Evolutionary conservation across 257 asterid species (phyloP).

Genomic region (Coffea canephora): DNA sequence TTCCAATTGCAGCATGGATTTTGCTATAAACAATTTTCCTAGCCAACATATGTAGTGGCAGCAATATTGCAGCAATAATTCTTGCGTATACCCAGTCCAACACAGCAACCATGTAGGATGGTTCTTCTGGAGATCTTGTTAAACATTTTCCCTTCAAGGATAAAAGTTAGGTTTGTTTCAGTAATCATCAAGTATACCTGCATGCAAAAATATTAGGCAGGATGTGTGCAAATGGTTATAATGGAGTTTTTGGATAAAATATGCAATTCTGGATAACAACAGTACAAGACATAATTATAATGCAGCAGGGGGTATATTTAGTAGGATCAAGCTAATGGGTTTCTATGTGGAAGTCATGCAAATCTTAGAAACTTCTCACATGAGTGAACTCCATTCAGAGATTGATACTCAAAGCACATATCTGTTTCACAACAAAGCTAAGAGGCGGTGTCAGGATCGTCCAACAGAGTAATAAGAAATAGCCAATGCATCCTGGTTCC

Average conservation of each 20-base stretch:
- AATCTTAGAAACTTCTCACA: neutral
- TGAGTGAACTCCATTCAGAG: neutral
- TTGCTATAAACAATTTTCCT: slow-evolving; percentile 70
- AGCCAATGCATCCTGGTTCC: neutral
- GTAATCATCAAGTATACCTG: neutral
- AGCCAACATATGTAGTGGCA: slow-evolving; percentile 80
- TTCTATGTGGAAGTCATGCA: neutral
- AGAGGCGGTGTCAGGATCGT: neutral
- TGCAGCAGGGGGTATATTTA: neutral
- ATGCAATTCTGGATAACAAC: neutral
- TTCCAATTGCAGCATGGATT: slow-evolving; percentile 68
- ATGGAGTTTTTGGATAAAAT: neutral
- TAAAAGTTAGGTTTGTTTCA: neutral
- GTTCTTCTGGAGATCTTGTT: slow-evolving; percentile 58
- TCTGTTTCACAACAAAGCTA: neutral
- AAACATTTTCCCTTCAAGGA: slow-evolving; percentile 73
- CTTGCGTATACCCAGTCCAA: slow-evolving; percentile 76
- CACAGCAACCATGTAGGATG: slow-evolving; percentile 51
- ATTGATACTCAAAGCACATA: neutral
- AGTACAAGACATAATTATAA: neutral
- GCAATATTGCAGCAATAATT: slow-evolving; percentile 50
- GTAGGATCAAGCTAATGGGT: neutral
- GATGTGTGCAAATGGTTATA: neutral
- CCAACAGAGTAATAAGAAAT: neutral
- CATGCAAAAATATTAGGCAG: neutral